These are phyloP conservation scores for Backusella liffmaniae DNA, from an alignment of 192 early-diverging fungal species.

Conservation along the genomic window DNA sequence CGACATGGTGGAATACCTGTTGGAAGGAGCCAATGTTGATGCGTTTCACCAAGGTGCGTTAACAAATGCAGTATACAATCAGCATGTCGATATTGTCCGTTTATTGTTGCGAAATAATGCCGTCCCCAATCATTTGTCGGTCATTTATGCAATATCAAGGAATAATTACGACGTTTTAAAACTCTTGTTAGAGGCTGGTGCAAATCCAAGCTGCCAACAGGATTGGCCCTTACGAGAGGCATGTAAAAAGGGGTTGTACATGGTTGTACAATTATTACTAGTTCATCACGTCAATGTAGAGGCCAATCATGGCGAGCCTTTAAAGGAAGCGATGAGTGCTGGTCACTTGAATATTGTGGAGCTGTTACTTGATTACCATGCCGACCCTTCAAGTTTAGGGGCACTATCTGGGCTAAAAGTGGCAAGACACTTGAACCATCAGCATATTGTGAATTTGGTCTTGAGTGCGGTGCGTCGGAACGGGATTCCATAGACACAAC, in stretches of 20 bases:
- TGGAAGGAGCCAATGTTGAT: background rate
- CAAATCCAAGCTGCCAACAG: background rate
- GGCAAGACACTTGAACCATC: background rate
- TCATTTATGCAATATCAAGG: background rate
- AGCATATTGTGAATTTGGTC: background rate
- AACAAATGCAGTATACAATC: background rate
- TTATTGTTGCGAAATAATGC: background rate
- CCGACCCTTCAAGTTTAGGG: background rate
- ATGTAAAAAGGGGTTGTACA: background rate
- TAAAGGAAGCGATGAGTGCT: background rate
- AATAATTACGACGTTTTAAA: background rate
- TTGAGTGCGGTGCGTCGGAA: background rate
- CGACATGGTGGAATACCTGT: background rate
- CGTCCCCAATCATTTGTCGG: background rate
- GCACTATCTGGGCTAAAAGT: background rate
- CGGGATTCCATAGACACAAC: no score
- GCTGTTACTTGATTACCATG: background rate
- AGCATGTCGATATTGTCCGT: background rate
- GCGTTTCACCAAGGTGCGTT: background rate
- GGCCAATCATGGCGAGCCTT: background rate
- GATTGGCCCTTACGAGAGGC: background rate
- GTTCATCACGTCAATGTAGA: background rate
- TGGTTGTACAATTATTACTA: background rate
- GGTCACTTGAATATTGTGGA: background rate
- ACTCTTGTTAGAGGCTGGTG: background rate